These are phyloP conservation scores for Pugionium cornutum DNA, from an alignment of 345 rosid species.

Conservation along the genomic window DNA sequence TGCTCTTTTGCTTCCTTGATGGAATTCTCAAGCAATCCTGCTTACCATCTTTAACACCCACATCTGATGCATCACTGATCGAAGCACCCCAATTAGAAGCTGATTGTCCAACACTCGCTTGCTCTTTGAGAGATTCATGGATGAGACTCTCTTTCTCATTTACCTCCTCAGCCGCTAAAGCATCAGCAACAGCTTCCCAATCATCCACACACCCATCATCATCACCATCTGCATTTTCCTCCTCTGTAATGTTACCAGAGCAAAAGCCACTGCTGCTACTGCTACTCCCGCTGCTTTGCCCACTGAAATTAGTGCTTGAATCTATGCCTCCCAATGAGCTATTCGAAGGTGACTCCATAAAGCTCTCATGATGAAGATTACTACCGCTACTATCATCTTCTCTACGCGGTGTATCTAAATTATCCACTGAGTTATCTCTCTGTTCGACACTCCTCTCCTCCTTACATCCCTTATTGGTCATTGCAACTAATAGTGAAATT, in stretches of 20 bases:
- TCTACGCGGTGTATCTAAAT: conserved; percentile 42
- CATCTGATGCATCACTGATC: conserved; percentile 25
- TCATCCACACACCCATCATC: conserved; percentile 86
- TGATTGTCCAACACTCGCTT: conserved; percentile 36
- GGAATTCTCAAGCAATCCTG: conserved; percentile 34
- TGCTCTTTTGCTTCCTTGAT: conserved; percentile 42
- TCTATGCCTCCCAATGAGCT: conserved; percentile 53
- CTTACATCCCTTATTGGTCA: conserved; percentile 55
- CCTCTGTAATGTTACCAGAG: conserved; percentile 63
- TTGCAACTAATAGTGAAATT: conserved; percentile 43
- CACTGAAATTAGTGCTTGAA: conserved; percentile 53
- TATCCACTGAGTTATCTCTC: conserved; percentile 46
- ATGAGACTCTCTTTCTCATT: conserved; percentile 35
- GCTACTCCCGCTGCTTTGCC: conserved; percentile 56
- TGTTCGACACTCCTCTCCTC: conserved; percentile 44
- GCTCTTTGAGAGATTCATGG: conserved; percentile 33
- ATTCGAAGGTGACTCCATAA: conserved; percentile 57
- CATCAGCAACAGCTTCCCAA: conserved; percentile 98
- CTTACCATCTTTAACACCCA: conserved; percentile 27
- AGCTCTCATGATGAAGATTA: conserved; percentile 48
- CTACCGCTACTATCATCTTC: conserved; percentile 44
- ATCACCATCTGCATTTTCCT: conserved; percentile 58
- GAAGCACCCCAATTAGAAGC: conserved; percentile 24
- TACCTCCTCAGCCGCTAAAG: conserved; percentile 66
- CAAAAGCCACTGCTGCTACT: conserved; percentile 53